A percentile compares a stretch with the other conserved stretches of the same genome.
Conservation (phyloP, 495 filamentous ascomycete species). For the Hypoxylon crocopeplum region DNA sequence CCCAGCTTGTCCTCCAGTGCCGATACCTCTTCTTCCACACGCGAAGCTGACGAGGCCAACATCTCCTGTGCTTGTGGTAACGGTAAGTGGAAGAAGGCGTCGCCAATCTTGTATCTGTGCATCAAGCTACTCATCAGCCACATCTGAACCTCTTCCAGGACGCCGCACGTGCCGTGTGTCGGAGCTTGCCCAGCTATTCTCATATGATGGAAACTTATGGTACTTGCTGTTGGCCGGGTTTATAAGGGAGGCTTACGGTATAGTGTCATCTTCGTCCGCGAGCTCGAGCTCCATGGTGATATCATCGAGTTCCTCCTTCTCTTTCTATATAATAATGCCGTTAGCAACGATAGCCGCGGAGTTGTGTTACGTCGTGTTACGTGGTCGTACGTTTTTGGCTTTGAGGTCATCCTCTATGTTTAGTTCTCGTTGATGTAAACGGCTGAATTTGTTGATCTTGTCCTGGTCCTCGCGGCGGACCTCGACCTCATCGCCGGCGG, state of each 20-base stretch:
- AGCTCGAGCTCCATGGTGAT: constrained; percentile 89
- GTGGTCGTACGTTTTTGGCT: constrained; percentile 70
- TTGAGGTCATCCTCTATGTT: constrained; percentile 82
- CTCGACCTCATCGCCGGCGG: constrained; percentile 79
- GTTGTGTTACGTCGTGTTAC: neutral
- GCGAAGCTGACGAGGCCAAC: constrained; percentile 71
- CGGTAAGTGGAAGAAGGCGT: constrained; percentile 89
- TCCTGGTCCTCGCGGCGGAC: constrained; percentile 97
- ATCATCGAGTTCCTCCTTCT: constrained; percentile 97
- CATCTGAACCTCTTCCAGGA: neutral
- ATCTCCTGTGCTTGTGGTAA: constrained; percentile 84
- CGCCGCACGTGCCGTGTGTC: too few relatives aligned
- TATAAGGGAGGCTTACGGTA: constrained; percentile 73
- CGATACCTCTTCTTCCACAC: constrained; percentile 76
- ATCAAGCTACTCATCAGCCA: constrained; percentile 24
- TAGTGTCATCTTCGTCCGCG: constrained; percentile 90
- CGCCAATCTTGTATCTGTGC: constrained; percentile 90
- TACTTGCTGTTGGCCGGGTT: too few relatives aligned
- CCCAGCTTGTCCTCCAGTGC: constrained; percentile 77
- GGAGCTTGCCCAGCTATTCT: too few relatives aligned
- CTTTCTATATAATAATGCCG: constrained; percentile 69
- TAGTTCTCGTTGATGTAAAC: constrained; percentile 85
- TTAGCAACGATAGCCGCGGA: constrained; percentile 17
- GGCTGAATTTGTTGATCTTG: constrained; percentile 97
- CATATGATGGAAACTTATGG: too few relatives aligned